Percentiles rank a stretch among this genome's conserved stretches.
phyloP scores from a whole-genome alignment of 179 eudicot genomes.

The Pouteria campechiana region DNA sequence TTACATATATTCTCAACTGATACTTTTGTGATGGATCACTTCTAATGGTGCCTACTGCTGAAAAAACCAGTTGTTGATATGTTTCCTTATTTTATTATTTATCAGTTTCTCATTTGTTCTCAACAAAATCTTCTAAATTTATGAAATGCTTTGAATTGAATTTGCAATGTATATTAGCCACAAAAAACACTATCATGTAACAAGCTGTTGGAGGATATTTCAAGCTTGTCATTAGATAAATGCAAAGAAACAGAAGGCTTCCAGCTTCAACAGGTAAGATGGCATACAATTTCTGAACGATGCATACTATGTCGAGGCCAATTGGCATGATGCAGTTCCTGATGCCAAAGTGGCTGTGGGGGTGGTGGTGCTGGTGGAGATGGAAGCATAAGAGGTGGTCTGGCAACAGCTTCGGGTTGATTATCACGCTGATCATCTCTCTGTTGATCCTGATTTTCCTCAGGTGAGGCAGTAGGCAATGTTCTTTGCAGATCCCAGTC shows the following conservation, averaged over 20 bases:
- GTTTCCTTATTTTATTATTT: no score
- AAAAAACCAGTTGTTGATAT: no score
- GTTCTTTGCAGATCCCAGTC: conserved; percentile 93
- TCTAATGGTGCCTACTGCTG: no score
- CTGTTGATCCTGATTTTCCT: conserved; percentile 44
- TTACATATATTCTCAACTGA: no score
- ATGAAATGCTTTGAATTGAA: no score
- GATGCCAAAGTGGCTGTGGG: conserved; percentile 92
- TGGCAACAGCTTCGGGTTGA: conserved; percentile 30
- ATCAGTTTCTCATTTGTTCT: no score
- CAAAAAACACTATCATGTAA: background rate
- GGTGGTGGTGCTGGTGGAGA: conserved; percentile 90
- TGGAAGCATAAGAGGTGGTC: conserved; percentile 56
- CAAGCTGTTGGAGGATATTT: background rate
- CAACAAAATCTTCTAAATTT: no score
- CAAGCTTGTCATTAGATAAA: background rate
- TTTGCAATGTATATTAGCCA: background rate
- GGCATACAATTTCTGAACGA: conserved; percentile 58
- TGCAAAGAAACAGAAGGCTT: background rate
- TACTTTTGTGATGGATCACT: no score
- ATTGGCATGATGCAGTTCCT: conserved; percentile 59
- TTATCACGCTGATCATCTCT: conserved; percentile 42
- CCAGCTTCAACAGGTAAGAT: conserved; percentile 1
- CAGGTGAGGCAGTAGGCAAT: conserved; percentile 44
- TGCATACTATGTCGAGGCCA: conserved; percentile 86